phyloP scores from a whole-genome alignment of 2,329 filamentous ascomycete genomes.

The Metarhizium humberi region DNA sequence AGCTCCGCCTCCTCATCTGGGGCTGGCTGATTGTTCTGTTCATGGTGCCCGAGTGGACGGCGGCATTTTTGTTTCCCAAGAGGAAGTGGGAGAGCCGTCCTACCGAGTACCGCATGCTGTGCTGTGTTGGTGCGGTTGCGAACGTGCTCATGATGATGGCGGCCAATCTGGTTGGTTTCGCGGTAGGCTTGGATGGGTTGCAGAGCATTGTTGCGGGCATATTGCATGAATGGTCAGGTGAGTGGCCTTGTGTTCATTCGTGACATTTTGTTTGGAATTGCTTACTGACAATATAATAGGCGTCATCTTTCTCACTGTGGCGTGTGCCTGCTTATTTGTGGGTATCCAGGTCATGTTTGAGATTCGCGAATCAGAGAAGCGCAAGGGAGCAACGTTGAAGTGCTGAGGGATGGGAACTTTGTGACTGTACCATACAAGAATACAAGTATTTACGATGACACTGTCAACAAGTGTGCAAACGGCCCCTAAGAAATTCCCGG shows the following conservation, averaged over 20 bases:
- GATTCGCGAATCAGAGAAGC: slow-evolving; percentile 72
- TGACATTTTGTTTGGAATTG: neutral
- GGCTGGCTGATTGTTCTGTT: slow-evolving; percentile 95
- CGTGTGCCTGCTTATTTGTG: slow-evolving; percentile 69
- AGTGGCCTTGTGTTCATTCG: slow-evolving; percentile 12
- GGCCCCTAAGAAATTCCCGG: too few species aligned
- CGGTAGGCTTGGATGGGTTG: slow-evolving; percentile 81
- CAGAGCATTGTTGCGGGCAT: slow-evolving; percentile 68
- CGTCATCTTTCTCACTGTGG: slow-evolving; percentile 59
- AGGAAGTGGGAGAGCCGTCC: slow-evolving; percentile 61
- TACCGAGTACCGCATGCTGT: slow-evolving; percentile 68
- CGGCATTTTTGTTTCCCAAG: slow-evolving; percentile 60
- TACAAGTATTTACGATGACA: neutral
- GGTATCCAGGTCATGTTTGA: slow-evolving; percentile 96
- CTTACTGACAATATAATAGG: slow-evolving; percentile 36
- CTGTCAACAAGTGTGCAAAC: neutral
- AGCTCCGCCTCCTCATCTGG: slow-evolving; percentile 84
- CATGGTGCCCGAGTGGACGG: slow-evolving; percentile 79
- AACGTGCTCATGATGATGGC: slow-evolving; percentile 94
- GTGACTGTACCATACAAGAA: neutral
- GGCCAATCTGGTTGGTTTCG: slow-evolving; percentile 92
- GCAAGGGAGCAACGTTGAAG: slow-evolving; percentile 73
- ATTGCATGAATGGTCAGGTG: slow-evolving; percentile 62
- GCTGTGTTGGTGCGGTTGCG: slow-evolving; percentile 67
- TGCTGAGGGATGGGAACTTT: slow-evolving; percentile 41